Evolutionary conservation across 2,329 filamentous ascomycete species (phyloP).

Genomic region (Penicillium sp.): DNA sequence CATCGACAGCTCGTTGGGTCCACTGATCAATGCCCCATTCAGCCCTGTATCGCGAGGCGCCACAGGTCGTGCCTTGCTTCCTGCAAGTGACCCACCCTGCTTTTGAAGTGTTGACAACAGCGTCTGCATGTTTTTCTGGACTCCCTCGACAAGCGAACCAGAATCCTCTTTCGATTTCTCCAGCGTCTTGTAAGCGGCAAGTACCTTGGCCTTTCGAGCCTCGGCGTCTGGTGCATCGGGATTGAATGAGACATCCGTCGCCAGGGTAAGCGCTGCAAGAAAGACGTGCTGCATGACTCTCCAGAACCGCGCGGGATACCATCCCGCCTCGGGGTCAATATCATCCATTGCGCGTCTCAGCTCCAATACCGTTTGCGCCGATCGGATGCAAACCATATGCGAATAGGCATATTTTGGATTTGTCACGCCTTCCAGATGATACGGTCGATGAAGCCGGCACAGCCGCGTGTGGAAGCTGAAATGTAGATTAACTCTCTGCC

Average conservation of each 20-base stretch:
- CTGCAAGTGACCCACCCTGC: not conserved
- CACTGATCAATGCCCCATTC: not conserved
- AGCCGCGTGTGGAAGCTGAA: conserved; percentile 23
- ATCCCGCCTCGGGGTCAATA: conserved; percentile 9
- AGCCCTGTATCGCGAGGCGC: not conserved
- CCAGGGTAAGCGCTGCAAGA: conserved; percentile 24
- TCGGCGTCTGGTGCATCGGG: conserved; percentile 16
- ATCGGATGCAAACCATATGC: conserved; percentile 19
- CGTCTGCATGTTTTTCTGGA: conserved; percentile 20
- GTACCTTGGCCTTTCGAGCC: conserved; percentile 15
- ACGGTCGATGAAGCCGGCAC: conserved; percentile 26
- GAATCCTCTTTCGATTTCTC: conserved; percentile 19
- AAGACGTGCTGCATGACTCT: conserved; percentile 25
- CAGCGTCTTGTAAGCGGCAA: conserved; percentile 16
- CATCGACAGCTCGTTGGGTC: not conserved
- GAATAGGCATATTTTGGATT: conserved; percentile 23
- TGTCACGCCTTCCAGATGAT: conserved; percentile 18
- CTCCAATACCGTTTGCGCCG: conserved; percentile 19
- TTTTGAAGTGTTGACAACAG: conserved; percentile 19
- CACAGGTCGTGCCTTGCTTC: not conserved
- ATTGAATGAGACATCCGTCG: conserved; percentile 26
- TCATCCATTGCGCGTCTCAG: conserved; percentile 21
- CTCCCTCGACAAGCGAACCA: conserved; percentile 14
- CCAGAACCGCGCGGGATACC: conserved; percentile 22
- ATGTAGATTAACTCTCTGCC: conserved; percentile 20